Evolutionary conservation across 2,329 filamentous ascomycete species (phyloP).

Genomic region (Sclerotinia glacialis): DNA sequence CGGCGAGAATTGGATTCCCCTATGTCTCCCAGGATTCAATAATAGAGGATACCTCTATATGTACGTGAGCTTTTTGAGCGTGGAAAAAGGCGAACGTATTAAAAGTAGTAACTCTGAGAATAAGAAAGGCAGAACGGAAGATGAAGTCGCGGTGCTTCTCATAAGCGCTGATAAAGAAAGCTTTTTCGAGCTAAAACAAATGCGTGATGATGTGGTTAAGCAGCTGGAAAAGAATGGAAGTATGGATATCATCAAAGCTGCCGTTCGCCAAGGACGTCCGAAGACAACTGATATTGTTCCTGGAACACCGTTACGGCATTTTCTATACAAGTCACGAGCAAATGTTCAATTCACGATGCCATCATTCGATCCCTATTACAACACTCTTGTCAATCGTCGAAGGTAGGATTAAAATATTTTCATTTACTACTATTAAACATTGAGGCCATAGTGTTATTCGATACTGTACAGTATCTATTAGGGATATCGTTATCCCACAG

Average conservation of each 20-base stretch:
- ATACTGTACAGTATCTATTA: not conserved
- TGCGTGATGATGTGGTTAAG: slow-evolving; percentile 60
- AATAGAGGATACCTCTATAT: slow-evolving; percentile 96
- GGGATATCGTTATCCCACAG: not conserved
- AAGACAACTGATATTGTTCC: slow-evolving; percentile 72
- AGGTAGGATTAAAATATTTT: slow-evolving; percentile 45
- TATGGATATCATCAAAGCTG: slow-evolving; percentile 69
- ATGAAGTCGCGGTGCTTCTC: slow-evolving; percentile 85
- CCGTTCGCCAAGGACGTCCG: slow-evolving; percentile 69
- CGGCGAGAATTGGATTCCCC: slow-evolving; percentile 95
- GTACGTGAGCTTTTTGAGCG: slow-evolving; percentile 94
- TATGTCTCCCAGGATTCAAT: slow-evolving; percentile 96
- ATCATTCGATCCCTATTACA: slow-evolving; percentile 69
- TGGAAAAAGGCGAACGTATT: slow-evolving; percentile 55
- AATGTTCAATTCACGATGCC: slow-evolving; percentile 98
- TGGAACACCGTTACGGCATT: slow-evolving; percentile 79
- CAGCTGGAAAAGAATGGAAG: slow-evolving; percentile 75
- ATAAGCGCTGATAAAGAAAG: slow-evolving; percentile 91
- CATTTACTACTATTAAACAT: slow-evolving; percentile 19
- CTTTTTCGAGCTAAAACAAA: slow-evolving; percentile 83
- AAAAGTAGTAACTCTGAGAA: slow-evolving; percentile 50
- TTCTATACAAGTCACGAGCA: slow-evolving; percentile 88
- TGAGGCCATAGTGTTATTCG: not conserved
- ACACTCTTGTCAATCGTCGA: slow-evolving; percentile 57
- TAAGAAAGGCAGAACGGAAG: slow-evolving; percentile 60